Evolutionary conservation across 2,329 filamentous ascomycete species (phyloP).

Genomic region (Neoarthrinium moseri): DNA sequence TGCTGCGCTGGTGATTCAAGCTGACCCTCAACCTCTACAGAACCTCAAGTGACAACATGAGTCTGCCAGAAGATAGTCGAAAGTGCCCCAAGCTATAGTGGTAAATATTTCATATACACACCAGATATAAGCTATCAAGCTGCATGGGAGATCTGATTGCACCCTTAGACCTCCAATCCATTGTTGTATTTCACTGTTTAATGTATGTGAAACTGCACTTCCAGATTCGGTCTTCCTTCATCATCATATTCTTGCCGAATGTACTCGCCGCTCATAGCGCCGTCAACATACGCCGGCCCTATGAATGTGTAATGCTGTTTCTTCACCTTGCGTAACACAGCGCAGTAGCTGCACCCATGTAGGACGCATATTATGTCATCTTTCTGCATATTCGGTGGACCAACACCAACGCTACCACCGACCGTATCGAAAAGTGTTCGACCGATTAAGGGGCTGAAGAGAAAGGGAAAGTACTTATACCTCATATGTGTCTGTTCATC

Average conservation of each 20-base stretch:
- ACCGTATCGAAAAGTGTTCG: background rate
- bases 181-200: too few relatives aligned
- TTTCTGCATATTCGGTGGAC: conserved; percentile 1
- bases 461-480: background rate
- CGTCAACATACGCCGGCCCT: conserved; percentile 1
- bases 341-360: conserved; percentile 1
- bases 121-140: too few relatives aligned
- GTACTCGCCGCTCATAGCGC: conserved; percentile 2
- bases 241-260: background rate
- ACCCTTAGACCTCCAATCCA: too few relatives aligned
- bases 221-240: background rate
- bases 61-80: too few relatives aligned
- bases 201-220: conserved; percentile 1
- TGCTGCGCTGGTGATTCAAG: too few relatives aligned
- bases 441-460: background rate
- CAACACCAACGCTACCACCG: background rate
- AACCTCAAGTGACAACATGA: too few relatives aligned
- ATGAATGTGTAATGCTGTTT: background rate
- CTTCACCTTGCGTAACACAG: conserved; percentile 1
- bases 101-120: too few relatives aligned
- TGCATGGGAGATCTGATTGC: too few relatives aligned
- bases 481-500: background rate
- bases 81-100: too few relatives aligned
- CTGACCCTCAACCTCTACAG: too few relatives aligned
- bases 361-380: conserved; percentile 4